Evolutionary conservation across 306 rosid genomes (phyloP).

Genomic region (Casuarina cunninghamiana): DNA sequence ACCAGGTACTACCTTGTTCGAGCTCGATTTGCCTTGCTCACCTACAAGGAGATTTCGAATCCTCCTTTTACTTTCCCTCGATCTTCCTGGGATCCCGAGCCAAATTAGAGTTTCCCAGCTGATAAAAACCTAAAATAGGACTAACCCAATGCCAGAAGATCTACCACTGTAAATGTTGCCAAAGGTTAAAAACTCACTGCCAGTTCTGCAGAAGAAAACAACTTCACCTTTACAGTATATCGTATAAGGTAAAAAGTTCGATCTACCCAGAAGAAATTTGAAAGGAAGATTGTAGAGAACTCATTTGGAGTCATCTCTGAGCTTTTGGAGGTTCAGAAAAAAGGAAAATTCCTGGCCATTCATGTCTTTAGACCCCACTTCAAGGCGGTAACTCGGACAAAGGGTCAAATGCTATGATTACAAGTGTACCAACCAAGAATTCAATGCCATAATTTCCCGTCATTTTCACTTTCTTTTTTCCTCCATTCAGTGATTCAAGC

Average conservation of each 20-base stretch:
- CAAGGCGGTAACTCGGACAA: neutral
- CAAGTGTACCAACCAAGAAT: constrained; percentile 36
- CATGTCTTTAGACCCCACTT: neutral
- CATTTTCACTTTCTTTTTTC: constrained; percentile 23
- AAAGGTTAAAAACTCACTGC: no score
- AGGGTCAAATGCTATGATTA: constrained; percentile 28
- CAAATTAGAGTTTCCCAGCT: no score
- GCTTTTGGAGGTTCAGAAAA: neutral
- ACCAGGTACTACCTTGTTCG: no score
- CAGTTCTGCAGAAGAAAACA: neutral
- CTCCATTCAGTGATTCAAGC: neutral
- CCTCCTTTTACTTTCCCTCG: neutral
- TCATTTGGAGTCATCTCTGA: no score
- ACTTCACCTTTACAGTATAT: no score
- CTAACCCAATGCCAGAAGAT: neutral
- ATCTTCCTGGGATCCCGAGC: neutral
- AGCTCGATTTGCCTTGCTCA: no score
- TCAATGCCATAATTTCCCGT: constrained; percentile 28
- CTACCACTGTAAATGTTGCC: neutral
- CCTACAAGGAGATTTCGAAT: neutral
- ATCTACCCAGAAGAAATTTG: no score
- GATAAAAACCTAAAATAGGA: neutral
- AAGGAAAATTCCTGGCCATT: neutral
- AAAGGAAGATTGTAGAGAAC: no score
- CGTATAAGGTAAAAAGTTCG: no score